Evolutionary conservation across 176 grass and related monocot genomes (phyloP).

Genomic region (Carex parvula): DNA sequence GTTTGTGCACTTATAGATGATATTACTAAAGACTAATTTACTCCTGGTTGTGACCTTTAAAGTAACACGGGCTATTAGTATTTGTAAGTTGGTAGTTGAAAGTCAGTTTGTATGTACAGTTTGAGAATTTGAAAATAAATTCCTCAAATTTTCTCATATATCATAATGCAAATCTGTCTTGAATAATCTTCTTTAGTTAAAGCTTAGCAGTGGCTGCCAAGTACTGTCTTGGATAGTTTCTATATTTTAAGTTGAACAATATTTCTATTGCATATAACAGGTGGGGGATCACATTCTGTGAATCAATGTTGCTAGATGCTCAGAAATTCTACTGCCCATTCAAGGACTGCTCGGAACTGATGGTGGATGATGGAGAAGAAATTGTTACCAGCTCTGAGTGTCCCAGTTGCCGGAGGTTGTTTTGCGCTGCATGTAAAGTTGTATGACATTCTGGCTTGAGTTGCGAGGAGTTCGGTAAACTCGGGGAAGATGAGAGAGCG

Average conservation of each 20-base stretch:
- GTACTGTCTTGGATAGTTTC: constrained; percentile 11
- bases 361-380: constrained; percentile 30
- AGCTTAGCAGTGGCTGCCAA: no score
- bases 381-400: constrained; percentile 40
- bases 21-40: not conserved
- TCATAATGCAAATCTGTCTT: not conserved
- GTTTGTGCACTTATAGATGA: not conserved
- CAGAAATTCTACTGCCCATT: constrained; percentile 56
- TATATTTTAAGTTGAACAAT: constrained; percentile 18
- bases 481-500: constrained; percentile 16
- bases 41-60: not conserved
- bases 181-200: not conserved
- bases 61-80: not conserved
- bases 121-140: not conserved
- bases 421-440: constrained; percentile 45
- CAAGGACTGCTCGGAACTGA: constrained; percentile 52
- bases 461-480: constrained; percentile 36
- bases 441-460: constrained; percentile 53
- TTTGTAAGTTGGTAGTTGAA: not conserved
- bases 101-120: not conserved
- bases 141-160: not conserved
- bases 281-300: constrained; percentile 42
- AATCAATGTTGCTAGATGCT: constrained; percentile 32
- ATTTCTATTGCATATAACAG: constrained; percentile 35
- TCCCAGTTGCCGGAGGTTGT: constrained; percentile 46